Base-by-base conservation (phyloP, 257 asterid species). In the Solanum chilense region DNA sequence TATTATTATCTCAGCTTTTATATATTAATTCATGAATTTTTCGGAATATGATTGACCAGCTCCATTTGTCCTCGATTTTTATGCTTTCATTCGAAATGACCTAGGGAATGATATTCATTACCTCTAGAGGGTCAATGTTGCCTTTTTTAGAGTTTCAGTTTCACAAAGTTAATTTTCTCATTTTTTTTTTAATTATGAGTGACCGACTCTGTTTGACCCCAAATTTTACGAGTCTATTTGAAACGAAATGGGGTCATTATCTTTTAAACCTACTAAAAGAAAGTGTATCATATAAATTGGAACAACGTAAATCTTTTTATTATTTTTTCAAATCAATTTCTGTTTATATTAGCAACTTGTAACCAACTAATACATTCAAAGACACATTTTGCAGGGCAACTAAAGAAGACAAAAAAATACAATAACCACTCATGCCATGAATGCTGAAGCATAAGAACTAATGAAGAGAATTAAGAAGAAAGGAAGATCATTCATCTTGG, bases 401-500 rank as follows among this genome's bases (percentile, higher is more conserved):
- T 58, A 8, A 8, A 64, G 70, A 5, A 64, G 9, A n/a, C 31
- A n/a, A 64, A 62, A n/a, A 62, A 11, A n/a, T 2, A n/a, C 70
- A 64, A 64, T 64, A 64, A n/a, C 33, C 70, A 64, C 70, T 41
- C 45, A 11, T 7, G 23, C 29, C 4, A 77, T 84, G 89, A 89
- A 88, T 44, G 86, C 14, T 41, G 90, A 88, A 86, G 89, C 71
- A 87, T 87, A 93, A 86, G 93, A 92, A n/a, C 86, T 90, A 78
- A 89, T 23, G 41, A 90, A 87, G 20, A 91, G 35, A 16, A 90
- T 41, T 81, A 42, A 56, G 82, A 88, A 83, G 35, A 90, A 37
- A 82, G 83, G 8, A 42, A 87, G 41, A 87, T 78, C 85, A 12
- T 87, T 88, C 88, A 91, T 52, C 86, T 90, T 91, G 44, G 74